Base-by-base conservation (phyloP, 225 moss, liverwort and hornwort species). In the Marchantia polymorpha region DNA sequence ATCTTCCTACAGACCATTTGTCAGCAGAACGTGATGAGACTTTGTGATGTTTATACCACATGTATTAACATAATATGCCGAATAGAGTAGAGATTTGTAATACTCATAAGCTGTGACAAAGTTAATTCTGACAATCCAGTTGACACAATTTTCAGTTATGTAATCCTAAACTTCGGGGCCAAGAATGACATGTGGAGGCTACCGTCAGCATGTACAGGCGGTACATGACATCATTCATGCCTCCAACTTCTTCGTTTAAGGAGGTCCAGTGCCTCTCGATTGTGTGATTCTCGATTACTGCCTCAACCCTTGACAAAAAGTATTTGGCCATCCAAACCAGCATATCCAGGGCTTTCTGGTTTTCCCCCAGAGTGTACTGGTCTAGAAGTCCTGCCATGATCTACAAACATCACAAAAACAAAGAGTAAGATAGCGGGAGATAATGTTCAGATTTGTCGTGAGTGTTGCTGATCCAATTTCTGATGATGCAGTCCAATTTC, bases 301-400 rank as follows among this genome's bases (percentile, higher is more conserved):
- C 73, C 82, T 93, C 89, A 6, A 95, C 95, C 68, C 99, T 85
- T 80, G 79, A 83, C 72, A 92, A 9, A 61, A 95, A 99, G 79
- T 99, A 95, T 71, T 88, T 82, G 79, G 94, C 83, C 95, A 95
- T 92, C 85, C 88, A 83, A 74, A 92, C 84, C 73, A 94, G 84
- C 87, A 99, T 99, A 73, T 69, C 79, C 72, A 93, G 73, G 47
- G 95, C 88, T 85, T 89, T 92, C 84, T 58, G 78, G 68, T 88
- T 95, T 71, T 66, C 92, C 60, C 89, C 93, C 81, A 91, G 69
- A 58, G 80, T 78, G 78, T 94, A 91, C 70, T 99, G 99, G 84
- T 99, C 99, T 74, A 99, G 84, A 82, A 99, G 90, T 58, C 99
- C 99, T 83, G 95, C 99, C 95, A 99, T 99, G 63, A 99, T 93